phyloP scores from a whole-genome alignment of 169 alveolate genomes.

The Eimeria praecox region DNA sequence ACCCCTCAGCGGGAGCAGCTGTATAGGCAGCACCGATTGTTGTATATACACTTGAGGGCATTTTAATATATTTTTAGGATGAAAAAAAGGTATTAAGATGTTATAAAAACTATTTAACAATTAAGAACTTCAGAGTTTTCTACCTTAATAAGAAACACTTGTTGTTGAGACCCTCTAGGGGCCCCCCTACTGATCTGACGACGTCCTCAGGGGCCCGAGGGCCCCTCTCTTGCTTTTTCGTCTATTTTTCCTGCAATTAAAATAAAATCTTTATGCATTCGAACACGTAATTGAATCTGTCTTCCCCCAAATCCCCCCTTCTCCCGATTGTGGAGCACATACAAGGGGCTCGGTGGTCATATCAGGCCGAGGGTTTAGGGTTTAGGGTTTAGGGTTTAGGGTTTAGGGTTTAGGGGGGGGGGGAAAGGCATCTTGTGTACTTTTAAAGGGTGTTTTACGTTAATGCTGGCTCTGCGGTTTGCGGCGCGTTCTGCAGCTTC shows the following conservation, averaged over 20 bases:
- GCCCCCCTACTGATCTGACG: not conserved
- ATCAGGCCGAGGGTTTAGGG: not conserved
- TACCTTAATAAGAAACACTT: not conserved
- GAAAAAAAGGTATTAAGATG: not conserved
- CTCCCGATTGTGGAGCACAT: not conserved
- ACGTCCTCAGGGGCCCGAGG: too few relatives aligned
- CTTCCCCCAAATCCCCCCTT: not conserved
- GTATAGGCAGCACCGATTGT: not conserved
- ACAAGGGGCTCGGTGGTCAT: too few relatives aligned
- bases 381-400: conserved; percentile 31
- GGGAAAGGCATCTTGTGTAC: not conserved
- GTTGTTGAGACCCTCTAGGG: not conserved
- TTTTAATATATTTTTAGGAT: not conserved
- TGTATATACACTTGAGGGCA: too few relatives aligned
- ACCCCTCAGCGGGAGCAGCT: not conserved
- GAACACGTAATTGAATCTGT: not conserved
- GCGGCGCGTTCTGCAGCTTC: not conserved
- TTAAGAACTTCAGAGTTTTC: not conserved
- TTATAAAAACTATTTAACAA: not conserved
- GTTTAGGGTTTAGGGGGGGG: conserved; percentile 12
- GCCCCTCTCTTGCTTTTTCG: not conserved
- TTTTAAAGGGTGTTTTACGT: not conserved
- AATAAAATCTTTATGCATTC: not conserved
- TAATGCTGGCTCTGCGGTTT: not conserved
- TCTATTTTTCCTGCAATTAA: not conserved